Base-by-base conservation (phyloP, 768 basidiomycete species). In the Pisolithus microcarpus region DNA sequence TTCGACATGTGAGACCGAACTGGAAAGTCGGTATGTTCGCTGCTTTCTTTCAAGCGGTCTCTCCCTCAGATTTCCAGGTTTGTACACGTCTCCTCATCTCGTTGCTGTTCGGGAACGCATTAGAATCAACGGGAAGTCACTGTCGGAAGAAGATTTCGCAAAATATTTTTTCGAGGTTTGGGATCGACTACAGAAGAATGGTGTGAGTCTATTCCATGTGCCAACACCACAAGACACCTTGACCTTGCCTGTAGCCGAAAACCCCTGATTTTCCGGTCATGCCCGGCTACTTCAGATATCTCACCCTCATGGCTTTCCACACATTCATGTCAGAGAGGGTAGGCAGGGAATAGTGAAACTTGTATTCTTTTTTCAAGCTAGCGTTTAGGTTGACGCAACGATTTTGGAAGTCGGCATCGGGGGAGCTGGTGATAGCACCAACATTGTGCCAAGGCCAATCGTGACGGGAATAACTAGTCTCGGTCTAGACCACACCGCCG, bases 341-440 rank as follows among this genome's bases (percentile, higher is more conserved):
- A 50, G 15, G 58, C 38, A 16, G 13, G 11, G 15, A 21, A 51
- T 43, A n/a, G 18, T 15, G 13, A 39, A 26, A 16, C n/a, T 23
- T 53, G 23, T 43, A 8, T 31, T 28, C 18, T 24, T 44, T 42
- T 19, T 21, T 26, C 18, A 4, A 38, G 34, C 30, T 38, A 15
- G 34, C 18, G 5, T 7, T 37, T 58, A 77, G 72, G 81, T 98
- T 5, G 83, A 94, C 56, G 92, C 91, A 3, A 91, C 94, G 0
- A 79, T 99, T 49, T 75, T 99, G 21, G 96, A 99, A 75, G 96
- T 98, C 36, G 96, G 96, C 8, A 85, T 99, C 18, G 96, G 96
- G 19, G 96, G 96, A 9, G 76, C 78, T 19, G 90, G 90, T 62
- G 96, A 99, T 63, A 91, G 91, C 59, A 99, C 96, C 24, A 99